phyloP scores from a whole-genome alignment of 768 basidiomycete species.

The Rhizopogon roseolus region DNA sequence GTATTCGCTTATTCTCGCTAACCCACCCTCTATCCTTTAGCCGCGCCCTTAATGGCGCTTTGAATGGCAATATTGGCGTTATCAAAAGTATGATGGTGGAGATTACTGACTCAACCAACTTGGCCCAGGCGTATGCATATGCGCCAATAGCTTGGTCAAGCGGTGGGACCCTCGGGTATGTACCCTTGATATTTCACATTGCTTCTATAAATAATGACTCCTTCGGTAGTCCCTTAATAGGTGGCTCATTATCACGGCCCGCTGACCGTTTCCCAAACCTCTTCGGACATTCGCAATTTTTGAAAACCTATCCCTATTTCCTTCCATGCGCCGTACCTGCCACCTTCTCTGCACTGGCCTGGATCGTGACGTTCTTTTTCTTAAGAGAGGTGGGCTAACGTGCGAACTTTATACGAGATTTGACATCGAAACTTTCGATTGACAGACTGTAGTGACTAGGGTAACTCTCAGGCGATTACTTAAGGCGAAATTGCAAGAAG shows the following conservation, averaged over 20 bases:
- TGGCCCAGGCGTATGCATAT: constrained; percentile 64
- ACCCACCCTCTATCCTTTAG: constrained; percentile 25
- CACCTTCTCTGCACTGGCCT: constrained; percentile 50
- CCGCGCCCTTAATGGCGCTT: constrained; percentile 64
- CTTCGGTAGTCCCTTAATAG: constrained; percentile 54
- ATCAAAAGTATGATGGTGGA: constrained; percentile 74
- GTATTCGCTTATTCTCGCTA: background rate
- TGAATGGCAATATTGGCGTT: constrained; percentile 69
- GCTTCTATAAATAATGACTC: background rate
- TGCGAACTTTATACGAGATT: constrained; percentile 10
- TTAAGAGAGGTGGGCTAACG: constrained; percentile 47
- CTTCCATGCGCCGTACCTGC: constrained; percentile 67
- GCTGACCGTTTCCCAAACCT: constrained; percentile 58
- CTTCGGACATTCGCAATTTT: constrained; percentile 56
- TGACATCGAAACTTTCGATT: constrained; percentile 2
- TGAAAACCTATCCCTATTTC: constrained; percentile 70
- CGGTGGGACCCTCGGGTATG: constrained; percentile 43
- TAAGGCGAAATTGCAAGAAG: constrained; percentile 8
- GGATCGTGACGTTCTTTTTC: constrained; percentile 46
- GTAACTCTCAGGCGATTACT: constrained; percentile 24
- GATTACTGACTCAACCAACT: constrained; percentile 66
- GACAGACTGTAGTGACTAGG: constrained; percentile 29
- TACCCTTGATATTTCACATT: background rate
- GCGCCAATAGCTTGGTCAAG: constrained; percentile 52
- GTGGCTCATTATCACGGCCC: constrained; percentile 62